phyloP scores from a whole-genome alignment of 768 basidiomycete species.

The Naganishia antarctica region DNA sequence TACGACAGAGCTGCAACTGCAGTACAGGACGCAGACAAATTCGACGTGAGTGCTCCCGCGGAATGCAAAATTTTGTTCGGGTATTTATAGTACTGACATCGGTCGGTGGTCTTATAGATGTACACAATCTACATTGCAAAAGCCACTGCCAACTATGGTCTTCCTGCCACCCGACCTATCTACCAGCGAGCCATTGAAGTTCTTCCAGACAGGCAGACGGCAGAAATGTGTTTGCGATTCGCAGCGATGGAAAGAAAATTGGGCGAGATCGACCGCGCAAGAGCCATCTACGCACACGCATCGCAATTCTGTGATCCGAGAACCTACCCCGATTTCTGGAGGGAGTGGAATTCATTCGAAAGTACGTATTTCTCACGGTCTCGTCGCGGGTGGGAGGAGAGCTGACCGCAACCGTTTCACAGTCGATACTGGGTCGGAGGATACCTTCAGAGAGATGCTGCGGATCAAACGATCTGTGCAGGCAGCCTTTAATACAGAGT shows the following conservation, averaged over 20 bases:
- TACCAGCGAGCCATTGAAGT: constrained; percentile 92
- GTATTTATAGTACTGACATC: not conserved
- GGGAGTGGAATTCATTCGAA: constrained; percentile 95
- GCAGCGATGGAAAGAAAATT: constrained; percentile 93
- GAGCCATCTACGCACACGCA: constrained; percentile 93
- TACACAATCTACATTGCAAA: constrained; percentile 96
- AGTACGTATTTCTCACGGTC: constrained; percentile 48
- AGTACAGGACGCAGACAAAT: constrained; percentile 84
- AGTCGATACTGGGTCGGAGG: constrained; percentile 94
- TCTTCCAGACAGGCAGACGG: constrained; percentile 87
- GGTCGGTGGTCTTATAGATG: constrained; percentile 59
- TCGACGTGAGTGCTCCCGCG: constrained; percentile 62
- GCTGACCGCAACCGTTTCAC: constrained; percentile 15
- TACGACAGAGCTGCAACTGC: constrained; percentile 86
- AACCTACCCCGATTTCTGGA: constrained; percentile 80
- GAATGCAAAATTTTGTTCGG: not conserved
- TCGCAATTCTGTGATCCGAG: constrained; percentile 98
- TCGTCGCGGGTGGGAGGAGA: not conserved
- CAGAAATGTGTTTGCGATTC: constrained; percentile 96
- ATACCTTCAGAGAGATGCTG: constrained; percentile 71
- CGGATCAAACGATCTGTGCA: constrained; percentile 97
- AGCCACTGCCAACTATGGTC: constrained; percentile 88
- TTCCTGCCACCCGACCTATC: constrained; percentile 91
- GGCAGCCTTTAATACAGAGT: constrained; percentile 97
- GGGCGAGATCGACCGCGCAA: constrained; percentile 95